Base-by-base conservation (phyloP, 2,329 filamentous ascomycete genomes). In the Arthrobotrys musiformis region DNA sequence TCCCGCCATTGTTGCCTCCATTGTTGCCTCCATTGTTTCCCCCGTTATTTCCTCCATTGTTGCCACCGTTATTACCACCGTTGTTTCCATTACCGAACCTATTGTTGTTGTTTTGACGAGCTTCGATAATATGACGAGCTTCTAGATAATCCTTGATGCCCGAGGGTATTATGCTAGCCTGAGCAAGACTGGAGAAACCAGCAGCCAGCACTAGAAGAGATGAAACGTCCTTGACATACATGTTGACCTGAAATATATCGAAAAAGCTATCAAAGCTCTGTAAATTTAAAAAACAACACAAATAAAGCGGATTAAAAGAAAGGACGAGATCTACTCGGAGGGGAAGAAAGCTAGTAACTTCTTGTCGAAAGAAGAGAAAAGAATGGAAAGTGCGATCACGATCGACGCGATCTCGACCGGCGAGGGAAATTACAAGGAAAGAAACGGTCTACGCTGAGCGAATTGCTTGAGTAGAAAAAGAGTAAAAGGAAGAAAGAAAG, bases 321-420 rank as follows among this genome's bases (percentile, higher is more conserved):
- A 60, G 60, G 64, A 70, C 63, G 62, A 69, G 74, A 63, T 73
- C 74, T 78, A 78, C 69, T 78, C 74, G 67, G 70, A 30, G 8
- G 33, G 44, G 56, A 61, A 63, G 60, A 73, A 70, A 72, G 33
- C 22, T 11, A 69, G 63, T 35, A 72, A 72, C 66, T 70, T 70
- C 73, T 67, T 72, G 73, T 70, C 68, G 61, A 70, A 78, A 78
- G 66, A 78, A 78, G 66, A 11, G 46, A 56, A 70, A 78, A 77
- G 73, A 77, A 70, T 62, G 66, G 67, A 73, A 78, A 61, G 37
- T 52, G 24, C 2, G 72, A 78, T 72, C 67, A 78, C 74, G 74
- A 72, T 78, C 74, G 64, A 78, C 68, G 74, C 64, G 68, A 78
- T 73, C 74, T 78, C 74, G 68, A 73, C 74, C 67, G 68, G 67